Conservation (phyloP, 83 land plant species). For the Isoetes engelmannii region DNA sequence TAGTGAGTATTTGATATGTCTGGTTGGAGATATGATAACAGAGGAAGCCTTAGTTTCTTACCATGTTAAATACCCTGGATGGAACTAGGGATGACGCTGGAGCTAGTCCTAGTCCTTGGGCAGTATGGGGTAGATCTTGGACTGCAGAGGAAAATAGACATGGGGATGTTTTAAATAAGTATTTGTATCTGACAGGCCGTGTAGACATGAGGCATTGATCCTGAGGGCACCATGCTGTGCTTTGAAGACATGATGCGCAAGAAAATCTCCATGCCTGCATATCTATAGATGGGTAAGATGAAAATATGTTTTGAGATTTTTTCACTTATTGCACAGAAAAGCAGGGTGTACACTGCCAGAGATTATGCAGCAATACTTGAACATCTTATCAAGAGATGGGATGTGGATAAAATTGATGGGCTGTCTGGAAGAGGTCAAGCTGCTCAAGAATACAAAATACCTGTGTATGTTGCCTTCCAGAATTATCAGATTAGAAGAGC, state of each 20-base stretch:
- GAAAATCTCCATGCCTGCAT: conserved; percentile 22
- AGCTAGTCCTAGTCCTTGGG: conserved; percentile 26
- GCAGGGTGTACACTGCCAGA: conserved; percentile 15
- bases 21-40: conserved; percentile 29
- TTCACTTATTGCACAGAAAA: conserved; percentile 15
- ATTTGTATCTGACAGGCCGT: conserved; percentile 21
- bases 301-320: conserved; percentile 12
- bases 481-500: too few species aligned
- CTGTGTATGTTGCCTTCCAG: too few species aligned
- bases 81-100: conserved; percentile 21
- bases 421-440: conserved; percentile 3
- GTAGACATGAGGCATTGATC: conserved; percentile 23
- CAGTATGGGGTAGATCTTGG: conserved; percentile 25
- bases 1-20: conserved; percentile 21
- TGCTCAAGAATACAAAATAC: conserved; percentile 20
- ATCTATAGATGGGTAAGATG: conserved; percentile 15
- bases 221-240: conserved; percentile 20
- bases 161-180: conserved; percentile 21
- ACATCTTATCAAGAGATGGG: conserved; percentile 15
- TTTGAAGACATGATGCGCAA: conserved; percentile 24
- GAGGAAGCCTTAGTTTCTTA: conserved; percentile 22
- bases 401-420: conserved; percentile 3
- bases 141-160: conserved; percentile 26
- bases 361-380: conserved; percentile 22
- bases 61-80: conserved; percentile 26